Percentiles rank a stretch among this genome's conserved stretches.
These are phyloP conservation scores for Candida tammaniensis DNA, from an alignment of 805 yeast species.

Conservation along the genomic window DNA sequence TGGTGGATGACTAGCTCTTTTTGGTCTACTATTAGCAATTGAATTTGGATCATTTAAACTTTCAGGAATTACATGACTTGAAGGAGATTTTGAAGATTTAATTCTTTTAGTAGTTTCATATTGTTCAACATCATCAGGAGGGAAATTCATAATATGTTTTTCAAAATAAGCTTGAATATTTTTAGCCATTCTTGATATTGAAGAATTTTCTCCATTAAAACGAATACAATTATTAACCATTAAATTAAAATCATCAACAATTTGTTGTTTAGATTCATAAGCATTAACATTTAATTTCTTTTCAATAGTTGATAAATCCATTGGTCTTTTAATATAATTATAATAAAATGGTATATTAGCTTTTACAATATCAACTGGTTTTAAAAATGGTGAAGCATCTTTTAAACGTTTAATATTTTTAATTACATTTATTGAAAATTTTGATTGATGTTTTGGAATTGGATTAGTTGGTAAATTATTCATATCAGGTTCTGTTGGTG, in stretches of 20 bases:
- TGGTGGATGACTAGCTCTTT: constrained; percentile 95
- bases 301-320: constrained; percentile 93
- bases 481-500: constrained; percentile 73
- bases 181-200: constrained; percentile 87
- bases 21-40: constrained; percentile 80
- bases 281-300: constrained; percentile 67
- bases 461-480: constrained; percentile 63
- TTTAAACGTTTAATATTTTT: constrained; percentile 86
- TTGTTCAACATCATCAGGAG: constrained; percentile 43
- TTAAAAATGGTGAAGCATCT: constrained; percentile 87
- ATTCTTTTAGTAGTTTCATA: constrained; percentile 19
- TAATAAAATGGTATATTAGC: constrained; percentile 89
- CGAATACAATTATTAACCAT: constrained; percentile 80
- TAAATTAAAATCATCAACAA: constrained; percentile 74
- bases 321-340: constrained; percentile 79
- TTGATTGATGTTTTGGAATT: constrained; percentile 78
- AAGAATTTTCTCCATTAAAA: constrained; percentile 82
- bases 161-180: constrained; percentile 89
- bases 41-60: constrained; percentile 43
- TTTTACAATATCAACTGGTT: constrained; percentile 87
- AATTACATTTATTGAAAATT: constrained; percentile 72
- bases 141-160: constrained; percentile 89
- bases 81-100: constrained; percentile 9
- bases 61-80: not conserved
- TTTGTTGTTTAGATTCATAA: constrained; percentile 66